These are phyloP conservation scores for Triticum dicoccoides DNA, from an alignment of 176 grass and related monocot genomes.

Conservation along the genomic window DNA sequence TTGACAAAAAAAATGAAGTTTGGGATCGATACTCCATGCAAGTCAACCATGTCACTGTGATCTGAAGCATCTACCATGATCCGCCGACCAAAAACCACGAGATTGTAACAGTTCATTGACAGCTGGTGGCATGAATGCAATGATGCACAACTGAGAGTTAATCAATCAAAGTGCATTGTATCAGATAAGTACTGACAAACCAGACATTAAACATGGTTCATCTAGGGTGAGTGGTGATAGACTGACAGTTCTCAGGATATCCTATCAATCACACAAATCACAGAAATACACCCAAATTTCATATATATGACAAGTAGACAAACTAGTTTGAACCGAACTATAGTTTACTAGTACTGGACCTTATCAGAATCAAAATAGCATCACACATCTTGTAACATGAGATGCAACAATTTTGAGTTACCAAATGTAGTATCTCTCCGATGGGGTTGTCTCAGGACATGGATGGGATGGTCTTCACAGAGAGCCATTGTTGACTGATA, in stretches of 20 bases:
- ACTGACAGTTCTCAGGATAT: not conserved
- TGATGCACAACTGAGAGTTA: not conserved
- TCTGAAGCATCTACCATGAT: slow-evolving; percentile 25
- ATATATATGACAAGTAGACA: not conserved
- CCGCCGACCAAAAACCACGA: not conserved
- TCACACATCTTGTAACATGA: not conserved
- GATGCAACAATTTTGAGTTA: not conserved
- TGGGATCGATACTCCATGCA: slow-evolving; percentile 18
- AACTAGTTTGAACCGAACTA: not conserved
- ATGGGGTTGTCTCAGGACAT: not conserved
- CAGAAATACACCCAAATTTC: not conserved
- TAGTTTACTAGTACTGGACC: not conserved
- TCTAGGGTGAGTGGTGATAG: not conserved
- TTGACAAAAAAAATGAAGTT: not conserved
- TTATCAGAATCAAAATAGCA: not conserved
- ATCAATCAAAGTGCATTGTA: not conserved
- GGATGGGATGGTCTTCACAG: not conserved
- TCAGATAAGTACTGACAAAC: not conserved
- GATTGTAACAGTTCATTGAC: slow-evolving; percentile 9
- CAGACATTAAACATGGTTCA: not conserved
- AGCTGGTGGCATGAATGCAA: slow-evolving; percentile 17
- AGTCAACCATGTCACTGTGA: slow-evolving; percentile 39
- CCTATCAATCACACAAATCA: not conserved
- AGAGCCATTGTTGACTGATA: not conserved
- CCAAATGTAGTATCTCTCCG: not conserved